A percentile compares a stretch with the other conserved stretches of the same genome.
Evolutionary conservation across 2,329 filamentous ascomycete genomes (phyloP).

Genomic region (Apiospora marii): DNA sequence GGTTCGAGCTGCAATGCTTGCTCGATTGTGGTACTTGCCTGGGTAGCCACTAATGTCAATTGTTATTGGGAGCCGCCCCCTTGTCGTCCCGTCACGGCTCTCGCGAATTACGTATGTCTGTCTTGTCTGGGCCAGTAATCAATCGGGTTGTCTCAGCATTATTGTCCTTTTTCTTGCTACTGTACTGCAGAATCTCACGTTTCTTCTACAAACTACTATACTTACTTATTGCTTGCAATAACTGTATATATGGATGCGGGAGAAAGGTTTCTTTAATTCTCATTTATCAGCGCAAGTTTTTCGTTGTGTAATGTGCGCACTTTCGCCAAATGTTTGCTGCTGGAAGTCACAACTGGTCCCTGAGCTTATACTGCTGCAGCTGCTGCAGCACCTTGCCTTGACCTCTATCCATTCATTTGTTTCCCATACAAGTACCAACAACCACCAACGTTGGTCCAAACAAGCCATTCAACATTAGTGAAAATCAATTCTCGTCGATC

Average conservation of each 20-base stretch:
- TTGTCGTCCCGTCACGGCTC: neutral
- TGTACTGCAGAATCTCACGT: neutral
- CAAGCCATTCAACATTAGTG: neutral
- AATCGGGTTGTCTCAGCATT: neutral
- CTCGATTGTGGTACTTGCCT: neutral
- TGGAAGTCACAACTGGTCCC: neutral
- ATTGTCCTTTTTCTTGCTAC: neutral
- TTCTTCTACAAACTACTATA: neutral
- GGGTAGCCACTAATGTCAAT: neutral
- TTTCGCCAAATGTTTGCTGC: neutral
- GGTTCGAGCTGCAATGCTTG: neutral
- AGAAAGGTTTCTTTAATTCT: neutral
- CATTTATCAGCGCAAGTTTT: neutral
- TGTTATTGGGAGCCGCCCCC: neutral
- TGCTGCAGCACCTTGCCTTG: neutral
- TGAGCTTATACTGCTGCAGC: neutral
- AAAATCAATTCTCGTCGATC: neutral
- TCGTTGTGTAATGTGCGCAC: neutral
- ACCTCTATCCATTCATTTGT: neutral
- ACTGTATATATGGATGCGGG: neutral
- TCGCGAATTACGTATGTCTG: slow-evolving; percentile 2
- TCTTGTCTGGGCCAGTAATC: neutral
- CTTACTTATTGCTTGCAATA: neutral
- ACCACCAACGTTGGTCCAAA: neutral
- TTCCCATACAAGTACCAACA: neutral